Base-by-base conservation (phyloP, 2,329 filamentous ascomycete genomes). In the Pseudogymnoascus sp. region DNA sequence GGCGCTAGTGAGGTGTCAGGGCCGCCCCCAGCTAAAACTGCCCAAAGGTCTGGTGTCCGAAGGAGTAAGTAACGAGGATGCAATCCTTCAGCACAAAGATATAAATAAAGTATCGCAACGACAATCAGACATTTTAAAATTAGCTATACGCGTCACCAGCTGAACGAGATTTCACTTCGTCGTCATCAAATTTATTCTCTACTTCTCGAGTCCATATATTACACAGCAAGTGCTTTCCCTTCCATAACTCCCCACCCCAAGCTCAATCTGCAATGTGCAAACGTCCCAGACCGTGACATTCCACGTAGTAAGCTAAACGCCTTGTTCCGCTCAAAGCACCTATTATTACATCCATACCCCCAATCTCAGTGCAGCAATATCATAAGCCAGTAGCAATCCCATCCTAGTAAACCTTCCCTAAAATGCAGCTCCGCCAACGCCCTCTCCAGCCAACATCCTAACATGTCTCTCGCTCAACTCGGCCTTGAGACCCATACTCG, bases 381-480 rank as follows among this genome's bases (percentile, higher is more conserved):
- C 47, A 20, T 35, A n/a, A 8, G n/a, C 28, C 47, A 54, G n/a
- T 28, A n/a, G 16, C 8, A 30, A 33, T 54, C n/a, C 5, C 14
- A 16, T 8, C 4, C 22, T 22, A 54, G 9, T 54, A 54, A 54
- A 18, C 16, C 57, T 18, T 18, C 57, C 18, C 25, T 61, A 73
- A 58, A 73, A 73, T 2, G 71, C 71, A 57, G 69, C 70, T 38
- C 71, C 69, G 30, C 70, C 70, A 60, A 69, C 66, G 2, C 71
- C 68, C 60, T 73, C 71, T 3, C 71, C 71, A 60, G 71, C 70
- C 59, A 73, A 61, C 59, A 69, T 62, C 50, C 70, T 64, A 57
- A 73, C 69, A 63, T 72, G 70, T 28, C 66, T 66, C 63, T 72
- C 71, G 57, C 70, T 72, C 37, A 72, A 62, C 22, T 73, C 70